Evolutionary conservation across 345 rosid species (phyloP), one percentile per base, ranked within the genome.

Genomic region (Ricinus communis): DNA sequence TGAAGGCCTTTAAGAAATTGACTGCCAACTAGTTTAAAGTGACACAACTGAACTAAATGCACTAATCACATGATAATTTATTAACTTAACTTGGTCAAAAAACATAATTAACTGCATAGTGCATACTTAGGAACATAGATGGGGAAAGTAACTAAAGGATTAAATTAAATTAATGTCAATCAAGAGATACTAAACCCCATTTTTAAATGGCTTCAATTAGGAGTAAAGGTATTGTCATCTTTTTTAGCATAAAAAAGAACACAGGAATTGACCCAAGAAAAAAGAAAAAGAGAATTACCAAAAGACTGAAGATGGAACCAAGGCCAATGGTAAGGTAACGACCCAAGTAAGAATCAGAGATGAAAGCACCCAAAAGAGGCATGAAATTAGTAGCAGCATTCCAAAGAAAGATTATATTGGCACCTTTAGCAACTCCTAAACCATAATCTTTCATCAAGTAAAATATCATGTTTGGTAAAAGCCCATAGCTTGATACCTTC

Each of bases 311-410:
- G 58, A 76, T 66, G 63, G 85, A 85, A 8, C 91, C 96, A 40
- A 79, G 69, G 0, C 85, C 90, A 70, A 92, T 85, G 68, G 83
- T 88, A 4, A 52, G 65, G 73, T 56, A 87, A 13, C 91, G 88
- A 59, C 96, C 97, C 22, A 85, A 50, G 60, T 66, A 92, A 51
- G 92, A 92, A 79, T 92, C 96, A 10, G 92, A 87, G 14, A 87
- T 58, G 31, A 92, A 71, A 16, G 93, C 93, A 16, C 88, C 90
- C 27, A 87, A 1, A 31, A 84, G 58, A 24, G 97, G 96, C 27
- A 76, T 59, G 68, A 90, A 87, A 76, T 84, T 82, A 54, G 82
- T 66, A 47, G 84, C 87, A 36, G 93, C 92, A 11, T 82, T 80
- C 91, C 97, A 88, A 49, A 87, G 7, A 76, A 86, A 82, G 60